These are phyloP conservation scores for Oenanthe javanica DNA, from an alignment of 140 eudicot species.

Conservation along the genomic window DNA sequence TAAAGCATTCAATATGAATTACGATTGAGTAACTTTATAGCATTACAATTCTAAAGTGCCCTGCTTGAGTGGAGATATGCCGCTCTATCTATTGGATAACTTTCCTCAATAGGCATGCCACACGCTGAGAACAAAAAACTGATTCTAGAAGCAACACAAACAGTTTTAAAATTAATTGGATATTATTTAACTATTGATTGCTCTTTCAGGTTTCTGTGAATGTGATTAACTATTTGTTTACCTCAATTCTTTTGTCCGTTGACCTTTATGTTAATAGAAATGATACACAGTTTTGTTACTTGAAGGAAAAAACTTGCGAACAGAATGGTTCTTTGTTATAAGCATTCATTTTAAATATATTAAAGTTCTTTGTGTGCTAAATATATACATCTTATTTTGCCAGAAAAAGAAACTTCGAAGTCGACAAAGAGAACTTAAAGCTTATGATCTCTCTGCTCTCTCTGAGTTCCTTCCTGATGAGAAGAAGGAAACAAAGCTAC, in stretches of 20 bases:
- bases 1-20: background rate
- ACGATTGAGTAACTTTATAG: conserved; percentile 33
- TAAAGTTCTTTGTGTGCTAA: background rate
- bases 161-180: background rate
- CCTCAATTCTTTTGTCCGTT: background rate
- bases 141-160: no score
- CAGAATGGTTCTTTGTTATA: background rate
- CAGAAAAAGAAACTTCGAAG: conserved; percentile 45
- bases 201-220: background rate
- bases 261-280: background rate
- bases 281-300: background rate
- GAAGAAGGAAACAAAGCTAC: conserved; percentile 23
- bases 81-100: conserved; percentile 85
- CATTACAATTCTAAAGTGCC: no score
- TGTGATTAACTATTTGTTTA: background rate
- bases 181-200: background rate
- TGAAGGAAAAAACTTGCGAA: background rate
- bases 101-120: conserved; percentile 75
- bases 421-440: conserved; percentile 62
- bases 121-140: no score
- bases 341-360: background rate
- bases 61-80: conserved; percentile 62
- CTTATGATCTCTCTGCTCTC: conserved; percentile 76
- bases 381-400: conserved; percentile 8
- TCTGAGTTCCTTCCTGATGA: conserved; percentile 64